phyloP scores from a whole-genome alignment of 2,329 filamentous ascomycete species.

The Claviceps arundinis region DNA sequence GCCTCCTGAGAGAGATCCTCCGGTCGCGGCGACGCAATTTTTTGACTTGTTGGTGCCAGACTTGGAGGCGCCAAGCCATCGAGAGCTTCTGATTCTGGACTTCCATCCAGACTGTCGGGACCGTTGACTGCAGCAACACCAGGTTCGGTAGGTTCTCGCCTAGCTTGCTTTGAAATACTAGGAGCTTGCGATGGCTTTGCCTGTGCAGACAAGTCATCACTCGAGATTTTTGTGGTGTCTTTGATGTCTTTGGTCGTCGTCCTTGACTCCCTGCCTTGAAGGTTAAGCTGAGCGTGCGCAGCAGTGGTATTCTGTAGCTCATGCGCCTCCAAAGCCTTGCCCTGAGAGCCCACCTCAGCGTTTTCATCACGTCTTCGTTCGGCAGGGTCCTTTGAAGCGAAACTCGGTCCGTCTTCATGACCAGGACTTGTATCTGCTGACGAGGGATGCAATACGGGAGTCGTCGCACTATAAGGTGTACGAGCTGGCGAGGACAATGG shows the following conservation, averaged over 20 bases:
- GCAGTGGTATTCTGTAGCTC: slow-evolving; percentile 12
- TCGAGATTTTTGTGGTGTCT: slow-evolving; percentile 3
- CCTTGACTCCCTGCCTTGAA: slow-evolving; percentile 24
- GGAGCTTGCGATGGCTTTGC: background rate
- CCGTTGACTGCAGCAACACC: slow-evolving; percentile 12
- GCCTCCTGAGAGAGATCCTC: slow-evolving; percentile 4
- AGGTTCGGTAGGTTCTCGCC: background rate
- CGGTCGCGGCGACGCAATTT: background rate
- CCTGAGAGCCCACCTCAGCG: background rate
- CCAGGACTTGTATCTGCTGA: slow-evolving; percentile 66
- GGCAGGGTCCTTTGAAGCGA: slow-evolving; percentile 25
- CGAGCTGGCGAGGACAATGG: slow-evolving; percentile 45
- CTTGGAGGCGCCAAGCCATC: slow-evolving; percentile 15
- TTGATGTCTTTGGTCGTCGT: slow-evolving; percentile 10
- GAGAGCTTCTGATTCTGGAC: slow-evolving; percentile 20
- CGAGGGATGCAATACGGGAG: slow-evolving; percentile 52
- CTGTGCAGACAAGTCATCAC: background rate
- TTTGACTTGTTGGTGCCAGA: slow-evolving; percentile 8
- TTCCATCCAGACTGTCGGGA: slow-evolving; percentile 22
- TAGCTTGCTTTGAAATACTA: background rate
- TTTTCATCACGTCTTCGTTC: slow-evolving; percentile 32
- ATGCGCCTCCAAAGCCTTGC: background rate
- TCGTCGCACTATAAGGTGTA: slow-evolving; percentile 60
- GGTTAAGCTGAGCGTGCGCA: slow-evolving; percentile 26
- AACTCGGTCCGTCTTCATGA: slow-evolving; percentile 47